These are phyloP conservation scores for Thalassiosira ordinaria DNA, from an alignment of 352 stramenopile species.

Conservation along the genomic window DNA sequence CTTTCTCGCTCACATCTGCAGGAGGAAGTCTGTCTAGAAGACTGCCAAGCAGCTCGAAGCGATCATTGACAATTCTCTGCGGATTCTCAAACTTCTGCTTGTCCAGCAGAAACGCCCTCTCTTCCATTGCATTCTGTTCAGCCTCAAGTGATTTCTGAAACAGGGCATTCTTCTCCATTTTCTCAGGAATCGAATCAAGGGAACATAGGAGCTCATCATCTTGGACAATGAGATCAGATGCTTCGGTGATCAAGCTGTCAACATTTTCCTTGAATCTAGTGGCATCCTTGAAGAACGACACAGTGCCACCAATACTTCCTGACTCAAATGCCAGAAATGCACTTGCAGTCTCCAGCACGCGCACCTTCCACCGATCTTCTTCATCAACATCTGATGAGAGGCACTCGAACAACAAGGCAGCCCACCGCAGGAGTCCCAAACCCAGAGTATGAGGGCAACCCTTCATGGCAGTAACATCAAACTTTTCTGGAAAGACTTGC, in stretches of 20 bases:
- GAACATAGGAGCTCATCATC: slow-evolving; percentile 46
- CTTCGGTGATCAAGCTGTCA: slow-evolving; percentile 52
- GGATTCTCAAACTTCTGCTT: slow-evolving; percentile 53
- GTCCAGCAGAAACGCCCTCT: slow-evolving; percentile 28
- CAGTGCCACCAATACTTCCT: slow-evolving; percentile 39
- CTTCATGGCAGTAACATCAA: slow-evolving; percentile 67
- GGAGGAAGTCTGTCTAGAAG: slow-evolving; percentile 52
- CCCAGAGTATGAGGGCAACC: slow-evolving; percentile 64
- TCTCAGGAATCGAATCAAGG: slow-evolving; percentile 32
- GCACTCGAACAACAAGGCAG: slow-evolving; percentile 71
- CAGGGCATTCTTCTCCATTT: slow-evolving; percentile 28
- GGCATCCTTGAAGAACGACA: slow-evolving; percentile 28
- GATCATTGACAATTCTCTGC: slow-evolving; percentile 50
- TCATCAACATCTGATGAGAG: slow-evolving; percentile 67
- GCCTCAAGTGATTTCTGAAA: slow-evolving; percentile 40
- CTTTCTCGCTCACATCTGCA: slow-evolving; percentile 13
- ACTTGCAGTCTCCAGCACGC: slow-evolving; percentile 8
- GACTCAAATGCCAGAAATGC: slow-evolving; percentile 37
- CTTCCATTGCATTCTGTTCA: slow-evolving; percentile 30
- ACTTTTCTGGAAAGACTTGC: slow-evolving; percentile 25
- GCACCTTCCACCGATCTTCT: slow-evolving; percentile 57
- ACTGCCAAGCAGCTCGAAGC: slow-evolving; percentile 65
- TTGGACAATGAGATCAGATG: slow-evolving; percentile 59
- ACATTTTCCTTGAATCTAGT: slow-evolving; percentile 50
- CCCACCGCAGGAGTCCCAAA: slow-evolving; percentile 70